phyloP scores from a whole-genome alignment of 495 filamentous ascomycete genomes.

The Chaetomium cochliodes region DNA sequence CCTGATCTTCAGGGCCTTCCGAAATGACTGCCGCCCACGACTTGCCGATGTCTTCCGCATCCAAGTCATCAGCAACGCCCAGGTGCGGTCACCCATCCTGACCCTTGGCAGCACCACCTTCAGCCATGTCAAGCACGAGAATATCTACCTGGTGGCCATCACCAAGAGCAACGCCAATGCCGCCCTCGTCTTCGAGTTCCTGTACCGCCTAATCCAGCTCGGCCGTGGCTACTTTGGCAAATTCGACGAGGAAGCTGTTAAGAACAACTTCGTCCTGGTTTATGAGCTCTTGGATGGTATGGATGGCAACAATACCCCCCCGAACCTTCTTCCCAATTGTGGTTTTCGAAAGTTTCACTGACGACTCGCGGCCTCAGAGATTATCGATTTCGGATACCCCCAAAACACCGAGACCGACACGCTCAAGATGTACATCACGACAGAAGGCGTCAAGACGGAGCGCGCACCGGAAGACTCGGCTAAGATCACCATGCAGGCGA shows the following conservation, averaged over 20 bases:
- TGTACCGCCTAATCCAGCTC: conserved; percentile 86
- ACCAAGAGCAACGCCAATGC: conserved; percentile 99
- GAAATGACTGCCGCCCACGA: conserved; percentile 93
- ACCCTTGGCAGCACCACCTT: conserved; percentile 98
- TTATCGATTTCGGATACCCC: conserved; percentile 98
- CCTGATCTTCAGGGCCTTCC: conserved; percentile 97
- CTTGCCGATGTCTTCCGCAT: conserved; percentile 99
- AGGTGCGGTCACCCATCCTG: conserved; percentile 95
- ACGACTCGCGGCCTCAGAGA: conserved; percentile 57
- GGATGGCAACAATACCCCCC: conserved; percentile 25
- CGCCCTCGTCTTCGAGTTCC: conserved; percentile 95
- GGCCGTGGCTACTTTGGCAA: conserved; percentile 98
- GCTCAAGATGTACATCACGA: conserved; percentile 99
- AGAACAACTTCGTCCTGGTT: conserved; percentile 98
- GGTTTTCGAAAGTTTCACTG: neutral
- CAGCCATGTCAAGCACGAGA: conserved; percentile 99
- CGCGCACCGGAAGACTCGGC: conserved; percentile 88
- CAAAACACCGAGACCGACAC: conserved; percentile 99
- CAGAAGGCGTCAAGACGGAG: conserved; percentile 96
- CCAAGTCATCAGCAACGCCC: conserved; percentile 97
- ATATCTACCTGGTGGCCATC: conserved; percentile 96
- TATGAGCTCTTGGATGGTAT: conserved; percentile 96
- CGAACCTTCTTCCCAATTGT: neutral
- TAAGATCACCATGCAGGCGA: conserved; percentile 98
- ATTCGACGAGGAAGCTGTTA: conserved; percentile 98